Evolutionary conservation across 1,284 basidiomycete genomes (phyloP).

Genomic region (Erythrobasidium hasegawianum): DNA sequence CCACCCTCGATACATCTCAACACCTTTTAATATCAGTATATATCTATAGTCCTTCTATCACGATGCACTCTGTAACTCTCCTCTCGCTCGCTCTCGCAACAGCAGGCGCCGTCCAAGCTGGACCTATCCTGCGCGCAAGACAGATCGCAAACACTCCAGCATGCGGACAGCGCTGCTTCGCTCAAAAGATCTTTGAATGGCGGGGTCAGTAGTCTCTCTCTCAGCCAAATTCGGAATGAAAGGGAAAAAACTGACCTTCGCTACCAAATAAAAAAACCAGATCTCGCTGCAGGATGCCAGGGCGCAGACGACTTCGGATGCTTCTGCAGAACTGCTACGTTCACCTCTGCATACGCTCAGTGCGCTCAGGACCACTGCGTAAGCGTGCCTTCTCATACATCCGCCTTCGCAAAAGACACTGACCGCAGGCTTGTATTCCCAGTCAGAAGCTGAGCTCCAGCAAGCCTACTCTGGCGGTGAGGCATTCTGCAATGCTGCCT

Average conservation of each 20-base stretch:
- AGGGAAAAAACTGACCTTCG: background rate
- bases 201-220: background rate
- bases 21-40: background rate
- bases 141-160: slow-evolving; percentile 18
- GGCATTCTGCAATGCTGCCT: slow-evolving; percentile 7
- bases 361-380: slow-evolving; percentile 18
- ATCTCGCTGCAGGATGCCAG: slow-evolving; percentile 14
- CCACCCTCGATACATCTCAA: background rate
- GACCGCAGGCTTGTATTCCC: background rate
- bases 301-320: slow-evolving; percentile 26
- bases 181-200: slow-evolving; percentile 18
- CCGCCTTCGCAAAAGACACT: background rate
- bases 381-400: background rate
- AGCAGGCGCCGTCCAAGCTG: slow-evolving; percentile 1
- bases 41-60: background rate
- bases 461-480: background rate
- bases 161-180: slow-evolving; percentile 25
- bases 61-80: slow-evolving; percentile 2
- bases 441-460: slow-evolving; percentile 4
- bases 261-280: background rate
- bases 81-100: slow-evolving; percentile 5
- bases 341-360: slow-evolving; percentile 9
- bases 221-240: background rate
- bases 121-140: slow-evolving; percentile 12
- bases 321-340: slow-evolving; percentile 15